phyloP scores from a whole-genome alignment of 2,329 filamentous ascomycete species.

The Trichophyton simii region DNA sequence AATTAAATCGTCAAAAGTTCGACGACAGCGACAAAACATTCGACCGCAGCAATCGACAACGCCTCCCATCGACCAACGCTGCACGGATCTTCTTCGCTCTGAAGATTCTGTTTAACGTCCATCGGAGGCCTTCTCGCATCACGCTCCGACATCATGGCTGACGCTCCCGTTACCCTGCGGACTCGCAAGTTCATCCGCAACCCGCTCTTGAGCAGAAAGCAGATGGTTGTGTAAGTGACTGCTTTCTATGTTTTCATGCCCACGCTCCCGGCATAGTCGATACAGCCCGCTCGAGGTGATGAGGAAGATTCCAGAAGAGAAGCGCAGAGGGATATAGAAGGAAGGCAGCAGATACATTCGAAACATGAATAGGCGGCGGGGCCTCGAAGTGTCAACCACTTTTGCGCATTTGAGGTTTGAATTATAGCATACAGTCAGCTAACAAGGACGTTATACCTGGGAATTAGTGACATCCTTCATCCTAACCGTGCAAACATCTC shows the following conservation, averaged over 20 bases:
- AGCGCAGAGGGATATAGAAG: background rate
- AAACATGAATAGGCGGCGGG: slow-evolving; percentile 4
- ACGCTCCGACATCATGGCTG: slow-evolving; percentile 66
- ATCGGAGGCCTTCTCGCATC: slow-evolving; percentile 17
- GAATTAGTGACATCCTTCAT: slow-evolving; percentile 90
- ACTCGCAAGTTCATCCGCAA: slow-evolving; percentile 99
- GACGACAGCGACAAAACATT: slow-evolving; percentile 8
- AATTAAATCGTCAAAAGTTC: slow-evolving; percentile 20
- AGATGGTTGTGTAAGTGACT: slow-evolving; percentile 93
- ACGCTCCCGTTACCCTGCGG: slow-evolving; percentile 67
- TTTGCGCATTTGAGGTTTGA: background rate
- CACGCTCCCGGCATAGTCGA: background rate
- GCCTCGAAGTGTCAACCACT: slow-evolving; percentile 1
- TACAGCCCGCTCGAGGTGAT: background rate
- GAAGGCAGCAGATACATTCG: background rate
- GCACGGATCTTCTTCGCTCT: slow-evolving; percentile 15
- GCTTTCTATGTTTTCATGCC: background rate
- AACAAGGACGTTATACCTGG: background rate
- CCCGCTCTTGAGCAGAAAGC: slow-evolving; percentile 94
- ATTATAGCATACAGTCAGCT: slow-evolving; percentile 1
- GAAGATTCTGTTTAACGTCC: slow-evolving; percentile 18
- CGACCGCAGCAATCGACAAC: slow-evolving; percentile 20
- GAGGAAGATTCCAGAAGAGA: background rate
- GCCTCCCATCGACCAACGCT: slow-evolving; percentile 16
- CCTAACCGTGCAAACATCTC: slow-evolving; percentile 96